A percentile compares a stretch with the other conserved stretches of the same genome.
These are phyloP conservation scores for Boletus sp. DNA, from an alignment of 768 basidiomycete genomes.

Conservation along the genomic window DNA sequence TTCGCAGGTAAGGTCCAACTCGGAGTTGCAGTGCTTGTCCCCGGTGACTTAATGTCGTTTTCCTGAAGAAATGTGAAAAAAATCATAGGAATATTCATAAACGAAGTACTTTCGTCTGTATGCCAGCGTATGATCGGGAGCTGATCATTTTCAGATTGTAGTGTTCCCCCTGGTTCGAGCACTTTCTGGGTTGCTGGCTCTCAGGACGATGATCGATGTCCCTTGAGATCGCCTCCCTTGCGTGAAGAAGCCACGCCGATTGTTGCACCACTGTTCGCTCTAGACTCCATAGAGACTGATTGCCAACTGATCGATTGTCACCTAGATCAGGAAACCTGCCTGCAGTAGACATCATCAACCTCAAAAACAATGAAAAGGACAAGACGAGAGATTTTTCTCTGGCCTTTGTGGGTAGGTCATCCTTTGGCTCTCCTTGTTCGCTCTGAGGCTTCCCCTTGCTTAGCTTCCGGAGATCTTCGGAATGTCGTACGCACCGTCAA, in stretches of 20 bases:
- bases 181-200: neutral
- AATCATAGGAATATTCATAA: conserved; percentile 39
- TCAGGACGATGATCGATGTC: neutral
- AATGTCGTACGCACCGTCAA: conserved; percentile 44
- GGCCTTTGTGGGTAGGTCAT: conserved; percentile 19
- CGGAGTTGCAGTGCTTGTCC: neutral
- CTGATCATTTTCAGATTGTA: conserved; percentile 16
- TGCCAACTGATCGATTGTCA: neutral
- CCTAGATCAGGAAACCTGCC: conserved; percentile 23
- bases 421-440: no score
- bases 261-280: conserved; percentile 24
- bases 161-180: neutral
- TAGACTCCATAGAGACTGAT: conserved; percentile 5
- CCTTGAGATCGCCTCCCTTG: neutral
- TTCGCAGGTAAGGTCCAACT: conserved; percentile 28
- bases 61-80: conserved; percentile 38
- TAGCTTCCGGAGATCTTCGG: conserved; percentile 48
- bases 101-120: conserved; percentile 18
- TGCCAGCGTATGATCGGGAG: neutral
- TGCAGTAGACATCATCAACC: conserved; percentile 31
- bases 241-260: neutral
- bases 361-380: conserved; percentile 22
- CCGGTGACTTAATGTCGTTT: neutral
- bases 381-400: conserved; percentile 21
- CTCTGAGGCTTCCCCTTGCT: neutral